Percentiles rank a stretch among this genome's conserved stretches.
These are phyloP conservation scores for Alloteropsis semialata DNA, from an alignment of 176 grass and related monocot genomes.

Conservation along the genomic window DNA sequence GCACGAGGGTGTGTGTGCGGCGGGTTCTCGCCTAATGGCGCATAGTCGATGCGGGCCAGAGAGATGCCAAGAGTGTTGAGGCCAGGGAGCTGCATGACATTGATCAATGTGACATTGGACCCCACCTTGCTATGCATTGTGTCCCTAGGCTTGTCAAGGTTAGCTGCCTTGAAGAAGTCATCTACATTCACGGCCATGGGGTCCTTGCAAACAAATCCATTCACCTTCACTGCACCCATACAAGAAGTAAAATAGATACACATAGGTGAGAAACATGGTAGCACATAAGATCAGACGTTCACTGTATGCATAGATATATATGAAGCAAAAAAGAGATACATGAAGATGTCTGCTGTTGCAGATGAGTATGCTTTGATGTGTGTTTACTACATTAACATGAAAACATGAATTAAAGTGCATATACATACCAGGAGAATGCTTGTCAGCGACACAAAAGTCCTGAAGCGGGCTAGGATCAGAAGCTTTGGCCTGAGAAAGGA, in stretches of 20 bases:
- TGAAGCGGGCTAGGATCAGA: slow-evolving; percentile 29
- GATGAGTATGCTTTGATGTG: neutral
- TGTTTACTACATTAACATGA: neutral
- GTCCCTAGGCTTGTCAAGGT: slow-evolving; percentile 3
- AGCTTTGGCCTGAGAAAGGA: neutral
- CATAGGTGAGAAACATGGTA: neutral
- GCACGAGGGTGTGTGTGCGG: slow-evolving; percentile 37
- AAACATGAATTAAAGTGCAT: no score
- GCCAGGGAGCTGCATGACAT: neutral
- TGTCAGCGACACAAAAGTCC: slow-evolving; percentile 22
- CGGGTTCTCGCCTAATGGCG: neutral
- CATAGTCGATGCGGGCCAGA: neutral
- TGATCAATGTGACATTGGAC: slow-evolving; percentile 6
- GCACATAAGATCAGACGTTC: neutral
- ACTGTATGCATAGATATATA: no score
- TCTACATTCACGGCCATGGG: neutral
- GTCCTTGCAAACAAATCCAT: slow-evolving; percentile 23
- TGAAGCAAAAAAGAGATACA: neutral
- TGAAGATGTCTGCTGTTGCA: neutral
- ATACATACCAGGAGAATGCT: neutral
- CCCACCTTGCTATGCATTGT: slow-evolving; percentile 19
- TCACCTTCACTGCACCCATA: neutral
- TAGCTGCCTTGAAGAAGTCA: slow-evolving; percentile 22
- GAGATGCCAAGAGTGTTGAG: slow-evolving; percentile 26
- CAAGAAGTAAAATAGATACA: neutral